Conservation (phyloP, 192 early-diverging fungal genomes). For the Umbelopsis sp. region DNA sequence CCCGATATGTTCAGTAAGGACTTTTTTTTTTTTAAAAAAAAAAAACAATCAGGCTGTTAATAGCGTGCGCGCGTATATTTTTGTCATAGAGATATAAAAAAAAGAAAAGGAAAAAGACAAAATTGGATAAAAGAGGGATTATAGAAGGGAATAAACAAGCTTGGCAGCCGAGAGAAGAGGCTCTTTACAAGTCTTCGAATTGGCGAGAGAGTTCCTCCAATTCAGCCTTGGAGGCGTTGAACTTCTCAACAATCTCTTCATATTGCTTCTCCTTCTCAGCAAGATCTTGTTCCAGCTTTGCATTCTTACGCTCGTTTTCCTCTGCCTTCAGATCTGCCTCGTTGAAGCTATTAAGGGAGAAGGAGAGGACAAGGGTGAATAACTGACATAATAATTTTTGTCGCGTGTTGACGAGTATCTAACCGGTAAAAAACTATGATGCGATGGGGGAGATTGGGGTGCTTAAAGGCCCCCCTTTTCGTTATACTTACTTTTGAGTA, state of each 20-base stretch:
- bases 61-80: background rate
- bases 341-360: constrained; percentile 27
- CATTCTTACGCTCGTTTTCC: constrained; percentile 81
- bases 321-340: constrained; percentile 81
- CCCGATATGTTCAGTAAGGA: too few species aligned
- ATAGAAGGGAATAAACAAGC: constrained; percentile 15
- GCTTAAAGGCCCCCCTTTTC: too few species aligned
- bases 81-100: constrained; percentile 1
- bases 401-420: too few species aligned
- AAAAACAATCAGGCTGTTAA: background rate
- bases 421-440: background rate
- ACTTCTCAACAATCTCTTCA: constrained; percentile 73
- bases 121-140: background rate
- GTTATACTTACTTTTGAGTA: constrained; percentile 70
- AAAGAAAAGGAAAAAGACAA: background rate
- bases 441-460: too few species aligned
- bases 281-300: constrained; percentile 76
- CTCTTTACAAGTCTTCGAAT: constrained; percentile 76
- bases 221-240: constrained; percentile 70
- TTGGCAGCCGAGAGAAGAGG: constrained; percentile 4
- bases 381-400: constrained; percentile 2
- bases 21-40: background rate
- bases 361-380: constrained; percentile 8
- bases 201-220: constrained; percentile 76
- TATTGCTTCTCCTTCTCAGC: constrained; percentile 71